Percentiles rank a stretch among this genome's conserved stretches.
Conservation (phyloP, 805 yeast species). For the Wickerhamomyces mucosus region DNA sequence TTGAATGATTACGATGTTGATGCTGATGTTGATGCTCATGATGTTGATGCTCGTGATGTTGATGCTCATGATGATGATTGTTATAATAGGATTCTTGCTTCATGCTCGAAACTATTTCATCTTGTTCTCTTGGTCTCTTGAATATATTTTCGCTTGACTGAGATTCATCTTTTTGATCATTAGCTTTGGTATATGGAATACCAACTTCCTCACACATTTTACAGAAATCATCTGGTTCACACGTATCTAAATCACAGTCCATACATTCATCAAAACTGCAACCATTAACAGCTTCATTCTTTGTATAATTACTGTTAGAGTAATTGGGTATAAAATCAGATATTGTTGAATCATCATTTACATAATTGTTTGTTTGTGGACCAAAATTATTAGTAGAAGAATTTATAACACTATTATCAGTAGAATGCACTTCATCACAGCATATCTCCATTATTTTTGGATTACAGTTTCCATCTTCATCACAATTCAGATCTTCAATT, state of each 20-base stretch:
- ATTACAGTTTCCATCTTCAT: conserved; percentile 22
- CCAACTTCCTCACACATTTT: conserved; percentile 19
- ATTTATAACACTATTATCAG: too few species aligned
- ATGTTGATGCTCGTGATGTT: too few species aligned
- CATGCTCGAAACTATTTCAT: too few species aligned
- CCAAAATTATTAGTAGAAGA: too few species aligned
- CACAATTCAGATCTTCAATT: conserved; percentile 13
- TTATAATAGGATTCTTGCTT: conserved; percentile 4
- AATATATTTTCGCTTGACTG: conserved; percentile 4
- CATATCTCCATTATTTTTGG: conserved; percentile 33
- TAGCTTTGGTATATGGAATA: conserved; percentile 3
- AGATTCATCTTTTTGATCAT: conserved; percentile 2
- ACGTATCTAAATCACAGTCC: conserved; percentile 21
- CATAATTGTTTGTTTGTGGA: too few species aligned
- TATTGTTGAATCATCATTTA: too few species aligned
- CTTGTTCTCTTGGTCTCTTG: conserved; percentile 1
- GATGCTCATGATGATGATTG: conserved; percentile 2
- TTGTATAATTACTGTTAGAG: too few species aligned
- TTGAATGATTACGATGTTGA: too few species aligned
- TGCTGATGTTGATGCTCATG: too few species aligned
- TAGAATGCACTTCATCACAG: conserved; percentile 26
- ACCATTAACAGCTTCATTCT: too few species aligned
- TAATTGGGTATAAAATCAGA: too few species aligned
- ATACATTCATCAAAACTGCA: conserved; percentile 16
- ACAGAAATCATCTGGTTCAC: conserved; percentile 25